Percentiles rank a stretch among this genome's conserved stretches.
Evolutionary conservation across 1,284 basidiomycete genomes (phyloP).

Genomic region (Marasmius fiardii): DNA sequence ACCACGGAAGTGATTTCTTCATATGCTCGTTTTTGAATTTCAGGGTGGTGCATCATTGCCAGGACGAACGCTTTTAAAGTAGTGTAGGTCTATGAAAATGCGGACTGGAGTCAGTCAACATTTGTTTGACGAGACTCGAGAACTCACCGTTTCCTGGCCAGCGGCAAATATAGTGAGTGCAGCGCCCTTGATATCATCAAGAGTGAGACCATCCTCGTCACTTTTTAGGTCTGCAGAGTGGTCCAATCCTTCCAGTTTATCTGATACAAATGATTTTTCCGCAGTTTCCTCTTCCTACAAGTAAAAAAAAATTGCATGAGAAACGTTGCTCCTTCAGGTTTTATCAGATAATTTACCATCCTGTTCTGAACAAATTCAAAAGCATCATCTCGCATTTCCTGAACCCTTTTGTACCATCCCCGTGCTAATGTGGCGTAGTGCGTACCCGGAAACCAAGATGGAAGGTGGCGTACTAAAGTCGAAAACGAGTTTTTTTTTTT

Average conservation of each 20-base stretch:
- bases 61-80: slow-evolving; percentile 1
- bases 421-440: slow-evolving; percentile 21
- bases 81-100: background rate
- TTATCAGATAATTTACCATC: slow-evolving; percentile 15
- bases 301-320: background rate
- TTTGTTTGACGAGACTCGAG: background rate
- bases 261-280: too few species aligned
- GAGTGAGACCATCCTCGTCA: background rate
- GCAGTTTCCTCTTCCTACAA: background rate
- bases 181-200: slow-evolving; percentile 7
- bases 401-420: background rate
- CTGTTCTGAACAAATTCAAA: slow-evolving; percentile 13
- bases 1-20: slow-evolving; percentile 1
- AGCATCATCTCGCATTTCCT: slow-evolving; percentile 7
- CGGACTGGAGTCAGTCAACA: too few species aligned
- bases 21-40: background rate
- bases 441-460: slow-evolving; percentile 24
- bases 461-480: slow-evolving; percentile 21
- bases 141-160: background rate
- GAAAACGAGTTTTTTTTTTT: too few species aligned
- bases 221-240: too few species aligned
- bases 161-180: slow-evolving; percentile 2
- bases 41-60: slow-evolving; percentile 3
- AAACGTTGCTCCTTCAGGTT: background rate
- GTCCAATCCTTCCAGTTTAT: too few species aligned